Evolutionary conservation across 2,329 filamentous ascomycete species (phyloP).

Genomic region (Dothistroma septosporum): DNA sequence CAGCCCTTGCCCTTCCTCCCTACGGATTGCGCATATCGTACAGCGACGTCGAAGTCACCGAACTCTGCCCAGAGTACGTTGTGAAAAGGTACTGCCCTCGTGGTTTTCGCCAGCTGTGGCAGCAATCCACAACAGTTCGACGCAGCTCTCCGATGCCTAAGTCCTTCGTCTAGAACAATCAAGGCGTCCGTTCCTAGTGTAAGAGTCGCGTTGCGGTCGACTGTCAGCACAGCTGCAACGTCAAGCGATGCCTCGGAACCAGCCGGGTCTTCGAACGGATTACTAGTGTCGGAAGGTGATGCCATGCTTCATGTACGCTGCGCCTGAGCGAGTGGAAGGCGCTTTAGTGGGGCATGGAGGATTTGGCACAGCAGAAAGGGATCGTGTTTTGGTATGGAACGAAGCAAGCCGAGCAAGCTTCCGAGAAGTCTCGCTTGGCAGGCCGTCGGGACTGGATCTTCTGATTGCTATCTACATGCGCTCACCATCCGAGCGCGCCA

Average conservation of each 20-base stretch:
- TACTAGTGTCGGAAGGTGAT: slow-evolving; percentile 6
- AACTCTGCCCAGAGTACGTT: slow-evolving; percentile 79
- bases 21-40: slow-evolving; percentile 67
- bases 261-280: slow-evolving; percentile 33
- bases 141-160: slow-evolving; percentile 44
- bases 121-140: slow-evolving; percentile 56
- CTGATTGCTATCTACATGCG: background rate
- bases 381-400: background rate
- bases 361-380: background rate
- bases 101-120: slow-evolving; percentile 44
- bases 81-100: slow-evolving; percentile 67
- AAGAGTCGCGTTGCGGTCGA: slow-evolving; percentile 57
- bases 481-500: background rate
- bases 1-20: slow-evolving; percentile 53
- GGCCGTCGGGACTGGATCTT: background rate
- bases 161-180: slow-evolving; percentile 57
- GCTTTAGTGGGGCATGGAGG: background rate
- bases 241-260: slow-evolving; percentile 19
- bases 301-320: background rate
- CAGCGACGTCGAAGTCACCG: slow-evolving; percentile 56
- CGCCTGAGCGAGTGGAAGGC: slow-evolving; percentile 14
- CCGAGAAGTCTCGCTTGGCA: background rate
- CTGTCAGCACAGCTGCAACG: slow-evolving; percentile 30
- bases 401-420: background rate
- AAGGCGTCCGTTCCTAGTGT: slow-evolving; percentile 59